phyloP scores from a whole-genome alignment of 192 early-diverging fungal species.

The Chytriomyces confervae region DNA sequence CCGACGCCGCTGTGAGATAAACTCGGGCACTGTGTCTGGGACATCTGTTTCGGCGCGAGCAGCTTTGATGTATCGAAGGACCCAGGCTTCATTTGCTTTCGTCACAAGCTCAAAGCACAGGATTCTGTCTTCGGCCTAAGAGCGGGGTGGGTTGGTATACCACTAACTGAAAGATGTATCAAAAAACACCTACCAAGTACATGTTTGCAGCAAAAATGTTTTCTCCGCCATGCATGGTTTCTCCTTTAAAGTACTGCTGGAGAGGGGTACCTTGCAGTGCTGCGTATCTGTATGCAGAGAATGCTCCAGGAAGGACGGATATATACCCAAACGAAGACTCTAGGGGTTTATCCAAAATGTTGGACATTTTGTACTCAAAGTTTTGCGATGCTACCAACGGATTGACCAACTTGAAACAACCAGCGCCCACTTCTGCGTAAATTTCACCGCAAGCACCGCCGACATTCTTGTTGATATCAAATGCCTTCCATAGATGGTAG shows the following conservation, averaged over 20 bases:
- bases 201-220: constrained; percentile 80
- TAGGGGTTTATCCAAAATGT: constrained; percentile 60
- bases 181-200: constrained; percentile 63
- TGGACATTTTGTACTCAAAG: constrained; percentile 77
- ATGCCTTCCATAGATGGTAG: constrained; percentile 94
- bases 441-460: constrained; percentile 97
- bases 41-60: constrained; percentile 86
- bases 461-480: constrained; percentile 77
- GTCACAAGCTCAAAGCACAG: constrained; percentile 85
- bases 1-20: constrained; percentile 60
- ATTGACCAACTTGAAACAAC: constrained; percentile 58
- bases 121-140: constrained; percentile 77
- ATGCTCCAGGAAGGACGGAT: constrained; percentile 88
- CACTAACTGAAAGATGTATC: neutral
- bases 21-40: constrained; percentile 65
- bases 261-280: constrained; percentile 76
- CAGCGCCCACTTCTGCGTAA: constrained; percentile 77
- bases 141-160: neutral
- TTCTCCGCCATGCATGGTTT: constrained; percentile 48
- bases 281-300: constrained; percentile 81
- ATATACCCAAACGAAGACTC: constrained; percentile 94
- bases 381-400: constrained; percentile 75
- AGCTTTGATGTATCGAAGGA: constrained; percentile 73
- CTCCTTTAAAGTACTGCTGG: constrained; percentile 75
- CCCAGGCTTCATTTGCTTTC: constrained; percentile 70